Base-by-base conservation (phyloP, 2,329 filamentous ascomycete species). In the Alternaria angustiovoidea region DNA sequence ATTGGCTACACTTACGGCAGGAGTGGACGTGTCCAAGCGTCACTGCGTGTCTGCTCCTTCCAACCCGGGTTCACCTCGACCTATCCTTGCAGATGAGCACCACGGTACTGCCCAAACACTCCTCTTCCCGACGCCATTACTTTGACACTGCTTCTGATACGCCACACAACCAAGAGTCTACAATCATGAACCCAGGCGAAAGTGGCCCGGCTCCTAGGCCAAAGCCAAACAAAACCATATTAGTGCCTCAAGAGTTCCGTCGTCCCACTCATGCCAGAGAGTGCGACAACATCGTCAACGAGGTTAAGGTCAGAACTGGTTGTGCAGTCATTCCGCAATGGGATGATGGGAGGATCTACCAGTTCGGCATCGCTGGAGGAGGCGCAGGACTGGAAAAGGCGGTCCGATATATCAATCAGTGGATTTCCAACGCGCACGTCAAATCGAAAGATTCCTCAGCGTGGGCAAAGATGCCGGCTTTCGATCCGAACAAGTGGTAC, bases 391-490 rank as follows among this genome's bases (percentile, higher is more conserved):
- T 73, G 2, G 70, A 73, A 12, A 64, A 60, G 5, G 72, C 71
- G 7, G 20, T 64, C 7, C 32, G 38, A 43, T 43, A 57, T 7
- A 51, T 77, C 46, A 73, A 77, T 51, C 52, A 71, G 12, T 78
- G 74, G 74, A 74, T 78, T 7, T 59, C 61, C 2, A 64, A 59
- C 14, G 60, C 69, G 5, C 54, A 55, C 14, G 53, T 18, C 22
- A 76, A 70, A 52, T 68, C 66, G 14, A 48, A 54, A 52, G 62
- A 63, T 1, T 67, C 75, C 2, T 54, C 69, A 26, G 63, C 64
- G 5, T 78, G 75, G 75, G 68, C 70, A 1, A 77, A 72, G 58
- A 63, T 51, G 20, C 53, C 59, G 7, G 72, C 74, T 1, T 76
- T 68, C 54, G 59, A 72, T 24, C 8, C 42, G 1, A 54, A 67